phyloP scores from a whole-genome alignment of 139 green algal species.

The Dunaliella primolecta region DNA sequence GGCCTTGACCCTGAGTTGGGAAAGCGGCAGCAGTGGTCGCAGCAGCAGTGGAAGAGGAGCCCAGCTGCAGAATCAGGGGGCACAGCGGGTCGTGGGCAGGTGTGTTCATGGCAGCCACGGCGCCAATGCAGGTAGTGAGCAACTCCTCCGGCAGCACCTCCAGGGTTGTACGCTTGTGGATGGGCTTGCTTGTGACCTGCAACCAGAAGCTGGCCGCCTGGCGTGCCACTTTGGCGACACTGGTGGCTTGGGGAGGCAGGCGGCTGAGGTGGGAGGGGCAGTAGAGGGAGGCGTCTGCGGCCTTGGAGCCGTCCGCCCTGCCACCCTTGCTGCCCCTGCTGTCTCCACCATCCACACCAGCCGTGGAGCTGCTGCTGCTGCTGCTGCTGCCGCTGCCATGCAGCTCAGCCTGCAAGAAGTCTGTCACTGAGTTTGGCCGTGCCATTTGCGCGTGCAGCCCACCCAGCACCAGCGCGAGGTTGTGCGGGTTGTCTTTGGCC shows the following conservation, averaged over 20 bases:
- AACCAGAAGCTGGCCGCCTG: background rate
- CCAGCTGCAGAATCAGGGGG: background rate
- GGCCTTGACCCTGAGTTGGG: no score
- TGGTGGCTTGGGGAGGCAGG: background rate
- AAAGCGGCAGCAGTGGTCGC: no score
- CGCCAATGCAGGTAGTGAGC: background rate
- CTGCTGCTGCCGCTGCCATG: background rate
- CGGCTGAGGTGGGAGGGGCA: background rate
- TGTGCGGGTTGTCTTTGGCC: background rate
- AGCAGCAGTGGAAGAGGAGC: no score
- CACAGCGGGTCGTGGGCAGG: background rate
- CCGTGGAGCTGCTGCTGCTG: no score
- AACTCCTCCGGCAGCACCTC: background rate
- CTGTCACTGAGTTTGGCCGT: background rate
- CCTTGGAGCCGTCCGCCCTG: background rate
- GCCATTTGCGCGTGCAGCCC: background rate
- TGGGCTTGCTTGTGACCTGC: background rate
- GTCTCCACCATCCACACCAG: no score
- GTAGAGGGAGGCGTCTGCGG: background rate
- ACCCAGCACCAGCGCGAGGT: background rate
- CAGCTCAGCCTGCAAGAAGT: background rate
- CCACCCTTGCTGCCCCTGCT: background rate
- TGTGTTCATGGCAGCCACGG: background rate
- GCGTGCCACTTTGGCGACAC: background rate
- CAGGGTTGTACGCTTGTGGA: background rate